Conservation (phyloP, 495 filamentous ascomycete genomes). For the Trypethelium eluteriae region DNA sequence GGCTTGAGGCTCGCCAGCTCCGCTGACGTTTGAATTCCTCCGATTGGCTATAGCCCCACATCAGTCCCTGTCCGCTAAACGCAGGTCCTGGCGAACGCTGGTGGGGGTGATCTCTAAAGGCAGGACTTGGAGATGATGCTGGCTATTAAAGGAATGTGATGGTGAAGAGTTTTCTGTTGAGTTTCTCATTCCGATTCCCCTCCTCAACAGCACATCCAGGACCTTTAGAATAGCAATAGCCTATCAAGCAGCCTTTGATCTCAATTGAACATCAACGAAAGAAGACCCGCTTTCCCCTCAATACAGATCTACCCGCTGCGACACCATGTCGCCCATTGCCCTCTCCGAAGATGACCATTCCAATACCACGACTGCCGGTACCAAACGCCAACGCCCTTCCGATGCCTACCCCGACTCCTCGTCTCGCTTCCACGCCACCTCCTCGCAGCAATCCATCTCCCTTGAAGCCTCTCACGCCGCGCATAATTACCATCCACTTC, state of each 20-base stretch:
- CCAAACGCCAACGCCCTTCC: slow-evolving; percentile 42
- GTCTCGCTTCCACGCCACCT: slow-evolving; percentile 66
- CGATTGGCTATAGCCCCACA: background rate
- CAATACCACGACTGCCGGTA: slow-evolving; percentile 38
- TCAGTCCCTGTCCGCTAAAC: slow-evolving; percentile 16
- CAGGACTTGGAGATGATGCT: slow-evolving; percentile 13
- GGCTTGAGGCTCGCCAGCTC: background rate
- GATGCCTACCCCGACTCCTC: slow-evolving; percentile 34
- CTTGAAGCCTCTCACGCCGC: slow-evolving; percentile 79
- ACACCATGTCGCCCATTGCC: slow-evolving; percentile 48
- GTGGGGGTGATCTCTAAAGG: slow-evolving; percentile 15
- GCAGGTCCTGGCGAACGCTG: slow-evolving; percentile 19
- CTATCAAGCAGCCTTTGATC: slow-evolving; percentile 17
- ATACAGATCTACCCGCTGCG: background rate
- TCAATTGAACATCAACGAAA: background rate
- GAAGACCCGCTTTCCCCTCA: background rate
- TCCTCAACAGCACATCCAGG: background rate
- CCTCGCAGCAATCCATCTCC: slow-evolving; percentile 70
- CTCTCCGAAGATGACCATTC: slow-evolving; percentile 37
- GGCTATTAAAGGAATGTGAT: slow-evolving; percentile 16
- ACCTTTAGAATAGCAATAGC: background rate
- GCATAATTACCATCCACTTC: slow-evolving; percentile 98
- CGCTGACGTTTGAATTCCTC: background rate
- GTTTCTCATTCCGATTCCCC: slow-evolving; percentile 25
- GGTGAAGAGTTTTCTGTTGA: slow-evolving; percentile 22